Conservation (phyloP, 495 filamentous ascomycete genomes). For the Physcia stellaris region DNA sequence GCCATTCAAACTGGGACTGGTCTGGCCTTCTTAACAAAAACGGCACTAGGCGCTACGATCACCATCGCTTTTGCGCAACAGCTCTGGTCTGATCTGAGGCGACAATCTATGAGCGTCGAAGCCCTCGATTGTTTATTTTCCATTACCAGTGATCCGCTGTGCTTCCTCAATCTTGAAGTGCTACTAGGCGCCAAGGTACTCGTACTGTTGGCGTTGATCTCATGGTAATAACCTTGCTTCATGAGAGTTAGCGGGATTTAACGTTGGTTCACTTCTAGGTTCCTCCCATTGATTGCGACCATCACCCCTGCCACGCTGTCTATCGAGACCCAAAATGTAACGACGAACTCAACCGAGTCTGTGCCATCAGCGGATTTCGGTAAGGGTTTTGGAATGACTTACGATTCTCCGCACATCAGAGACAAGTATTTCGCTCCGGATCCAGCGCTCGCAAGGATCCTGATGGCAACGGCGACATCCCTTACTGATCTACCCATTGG, state of each 20-base stretch:
- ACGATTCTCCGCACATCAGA: no score
- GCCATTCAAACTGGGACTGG: background rate
- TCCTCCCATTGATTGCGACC: conserved; percentile 10
- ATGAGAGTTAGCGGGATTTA: background rate
- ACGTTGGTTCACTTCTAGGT: conserved; percentile 3
- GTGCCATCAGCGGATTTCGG: background rate
- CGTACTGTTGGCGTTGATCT: background rate
- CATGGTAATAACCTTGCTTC: background rate
- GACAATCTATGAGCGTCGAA: background rate
- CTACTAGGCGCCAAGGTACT: conserved; percentile 3
- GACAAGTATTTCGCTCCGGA: background rate
- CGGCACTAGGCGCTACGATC: background rate
- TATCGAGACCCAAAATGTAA: background rate
- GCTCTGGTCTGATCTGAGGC: background rate
- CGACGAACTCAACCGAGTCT: conserved; percentile 5
- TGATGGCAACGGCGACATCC: conserved; percentile 9
- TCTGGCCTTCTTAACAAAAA: background rate
- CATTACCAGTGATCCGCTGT: conserved; percentile 6
- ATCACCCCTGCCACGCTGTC: conserved; percentile 13
- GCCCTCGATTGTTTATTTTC: conserved; percentile 11
- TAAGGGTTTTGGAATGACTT: no score
- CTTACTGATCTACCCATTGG: conserved; percentile 10
- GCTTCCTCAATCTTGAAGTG: conserved; percentile 12
- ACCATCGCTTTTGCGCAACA: background rate
- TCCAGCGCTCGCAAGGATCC: conserved; percentile 3